Conservation (phyloP, 139 green algal species). For the Ostreobium quekettii region DNA sequence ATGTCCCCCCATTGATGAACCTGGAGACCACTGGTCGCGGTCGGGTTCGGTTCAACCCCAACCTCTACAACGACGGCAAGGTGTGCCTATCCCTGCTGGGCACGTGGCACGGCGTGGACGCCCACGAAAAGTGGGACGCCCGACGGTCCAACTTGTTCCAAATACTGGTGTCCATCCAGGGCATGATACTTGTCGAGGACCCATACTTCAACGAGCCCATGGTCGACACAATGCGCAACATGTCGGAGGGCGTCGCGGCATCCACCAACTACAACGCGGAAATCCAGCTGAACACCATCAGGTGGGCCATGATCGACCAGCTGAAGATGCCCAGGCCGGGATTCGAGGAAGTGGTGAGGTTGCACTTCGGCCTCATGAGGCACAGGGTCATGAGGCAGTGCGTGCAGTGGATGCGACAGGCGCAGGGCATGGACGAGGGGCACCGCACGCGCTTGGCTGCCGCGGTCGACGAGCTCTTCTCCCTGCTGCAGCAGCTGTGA, state of each 20-base stretch:
- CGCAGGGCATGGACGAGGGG: background rate
- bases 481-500: no score
- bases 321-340: slow-evolving; percentile 48
- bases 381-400: slow-evolving; percentile 29
- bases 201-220: slow-evolving; percentile 66
- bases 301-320: slow-evolving; percentile 62
- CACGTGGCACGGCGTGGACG: slow-evolving; percentile 62
- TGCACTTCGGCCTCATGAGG: slow-evolving; percentile 42
- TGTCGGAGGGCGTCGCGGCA: slow-evolving; percentile 29
- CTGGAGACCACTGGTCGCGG: slow-evolving; percentile 61
- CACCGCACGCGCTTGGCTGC: no score
- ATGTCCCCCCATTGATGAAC: slow-evolving; percentile 57
- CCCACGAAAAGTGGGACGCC: slow-evolving; percentile 67
- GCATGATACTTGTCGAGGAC: slow-evolving; percentile 50
- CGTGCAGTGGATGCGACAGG: slow-evolving; percentile 21
- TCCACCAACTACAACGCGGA: slow-evolving; percentile 52
- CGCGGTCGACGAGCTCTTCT: no score
- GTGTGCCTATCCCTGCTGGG: slow-evolving; percentile 78
- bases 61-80: slow-evolving; percentile 78
- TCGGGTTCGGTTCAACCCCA: slow-evolving; percentile 75
- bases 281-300: slow-evolving; percentile 45
- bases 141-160: slow-evolving; percentile 54
- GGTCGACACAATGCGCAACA: slow-evolving; percentile 46
- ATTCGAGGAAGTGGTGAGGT: slow-evolving; percentile 41
- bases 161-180: slow-evolving; percentile 71